Base-by-base conservation (phyloP, 306 rosid species). In the Glycine latifolia region DNA sequence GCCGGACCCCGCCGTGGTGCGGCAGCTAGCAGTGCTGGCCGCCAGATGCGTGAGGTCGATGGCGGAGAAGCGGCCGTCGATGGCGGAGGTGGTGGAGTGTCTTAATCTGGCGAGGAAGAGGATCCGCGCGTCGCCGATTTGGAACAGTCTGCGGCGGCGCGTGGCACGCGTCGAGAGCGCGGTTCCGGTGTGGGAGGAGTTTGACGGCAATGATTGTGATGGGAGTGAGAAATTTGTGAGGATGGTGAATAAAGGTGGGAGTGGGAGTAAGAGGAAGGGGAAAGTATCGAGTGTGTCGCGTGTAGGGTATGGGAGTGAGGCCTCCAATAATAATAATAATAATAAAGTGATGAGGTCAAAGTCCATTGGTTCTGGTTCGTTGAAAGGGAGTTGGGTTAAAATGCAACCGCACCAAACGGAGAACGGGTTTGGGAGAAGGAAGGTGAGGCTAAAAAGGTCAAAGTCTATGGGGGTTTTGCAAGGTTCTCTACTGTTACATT, bases 51-150 rank as follows among this genome's bases (percentile, higher is more conserved):
- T 95, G 43, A 84, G 97, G 35, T 85, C 92, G 6, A 83, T 87
- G 10, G 91, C 94, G 20, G 90, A 86, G 83, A 92, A 89, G 82
- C 85, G 98, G 43, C 97, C 98, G 73, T 83, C 85, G 52, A 92
- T 95, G 95, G 47, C 37, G 35, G 97, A 95, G 84, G 97, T 90
- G 0, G 92, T 95, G 55, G 94, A 90, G 84, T 87, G 90, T 67
- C 39, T 95, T 3, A 84, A 85, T 5, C 5, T 26, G 0, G 86
- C 62, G 2, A 73, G 79, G 31, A 89, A 74, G 86, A 85, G 84
- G 78, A 56, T 82, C 8, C 71, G 81, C 1, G 76, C 85, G 75
- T 85, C 87, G 65, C 85, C 86, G 9, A 55, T 91, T 0, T 92
- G 95, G 95, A 82, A 67, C 1, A 66, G 70, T 0, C 47, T 91